Base-by-base conservation (phyloP, 805 yeast genomes). In the Ogataea nonfermentans region DNA sequence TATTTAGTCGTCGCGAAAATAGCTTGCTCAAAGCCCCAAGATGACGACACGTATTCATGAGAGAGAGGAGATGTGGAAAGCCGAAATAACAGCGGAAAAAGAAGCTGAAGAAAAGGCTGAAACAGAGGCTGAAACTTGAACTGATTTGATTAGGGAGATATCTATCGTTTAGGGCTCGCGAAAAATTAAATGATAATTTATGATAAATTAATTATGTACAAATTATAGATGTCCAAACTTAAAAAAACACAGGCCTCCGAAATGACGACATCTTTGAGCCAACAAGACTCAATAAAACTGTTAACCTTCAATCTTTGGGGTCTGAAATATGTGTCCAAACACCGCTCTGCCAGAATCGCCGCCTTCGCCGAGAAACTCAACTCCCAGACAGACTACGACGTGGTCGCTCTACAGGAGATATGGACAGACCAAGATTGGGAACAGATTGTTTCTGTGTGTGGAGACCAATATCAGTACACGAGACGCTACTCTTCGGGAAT, bases 321-420 rank as follows among this genome's bases (percentile, higher is more conserved):
- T 1, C 67, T 93, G 44, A 89, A 88, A 54, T 82, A 63, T 53
- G 84, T 93, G 2, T 80, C 96, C n/a, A 84, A 81, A 53, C 63
- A 63, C 44, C 68, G 99, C 22, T 61, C 64, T 24, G 72, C 71
- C 47, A 70, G 99, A 26, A 67, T 93, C 23, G 59, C 53, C 11
- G 95, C 88, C 2, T 84, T 93, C 23, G 95, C 95, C 0, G 73
- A 79, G 32, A 64, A 73, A 38, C 60, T 91, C 3, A 76, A 81
- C 0, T 54, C 55, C 3, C 56, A 63, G 3, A 65, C 68, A 11
- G 64, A 70, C 13, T 88, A 84, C 62, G 96, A 93, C 62, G 73
- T 93, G 9, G 76, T 93, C 6, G 96, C 96, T 1, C 67, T 93
- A n/a, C 99, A 93, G 60, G 99, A 93, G 57, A 73, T 93, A 9